Base-by-base conservation (phyloP, 345 rosid genomes). In the Gynandropsis gynandra region DNA sequence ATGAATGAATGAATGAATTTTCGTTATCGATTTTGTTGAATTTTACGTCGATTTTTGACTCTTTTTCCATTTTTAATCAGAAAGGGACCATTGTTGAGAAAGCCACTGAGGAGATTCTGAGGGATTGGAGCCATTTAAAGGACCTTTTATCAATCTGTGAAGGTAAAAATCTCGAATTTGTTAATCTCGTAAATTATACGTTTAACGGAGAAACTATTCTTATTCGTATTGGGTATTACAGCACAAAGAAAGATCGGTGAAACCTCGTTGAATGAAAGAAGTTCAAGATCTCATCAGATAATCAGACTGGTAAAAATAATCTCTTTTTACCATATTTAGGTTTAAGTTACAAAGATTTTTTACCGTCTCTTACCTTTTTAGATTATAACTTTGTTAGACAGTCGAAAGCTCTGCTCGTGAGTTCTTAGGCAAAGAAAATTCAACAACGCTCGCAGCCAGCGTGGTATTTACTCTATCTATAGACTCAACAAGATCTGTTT, bases 241-340 rank as follows among this genome's bases (percentile, higher is more conserved):
- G 98, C 93, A 52, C 97, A 92, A 45, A 82, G 95, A 59, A 82
- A 63, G 71, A 76, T 81, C 62, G 97, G 98, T 51, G 97, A 92
- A 74, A 92, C 98, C 47, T 73, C 65, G 12, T 56, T 82, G 65
- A 92, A 92, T 61, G 95, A 87, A 67, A 82, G 71, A 71, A 92
- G 98, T 74, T 92, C 95, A 36, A 79, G 98, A 72, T 92, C 98
- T 54, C 98, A 92, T 78, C 98, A 87, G 64, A 85, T 92, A 52
- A 85, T 92, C 43, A 80, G 81, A 92, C 69, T 92, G 84, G 97
- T 92, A 40, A 49, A 40, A 49, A 52, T 24, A 24, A 18, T 12
- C 15, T 39, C 43, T 59, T 48, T 12, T 47, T n/a, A n/a, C 21
- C 61, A 42, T 50, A 49, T 66, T 38, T 24, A 51, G 53, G 44